Conservation (phyloP, 1,139 yeast genomes). For the Pichia sp. region DNA sequence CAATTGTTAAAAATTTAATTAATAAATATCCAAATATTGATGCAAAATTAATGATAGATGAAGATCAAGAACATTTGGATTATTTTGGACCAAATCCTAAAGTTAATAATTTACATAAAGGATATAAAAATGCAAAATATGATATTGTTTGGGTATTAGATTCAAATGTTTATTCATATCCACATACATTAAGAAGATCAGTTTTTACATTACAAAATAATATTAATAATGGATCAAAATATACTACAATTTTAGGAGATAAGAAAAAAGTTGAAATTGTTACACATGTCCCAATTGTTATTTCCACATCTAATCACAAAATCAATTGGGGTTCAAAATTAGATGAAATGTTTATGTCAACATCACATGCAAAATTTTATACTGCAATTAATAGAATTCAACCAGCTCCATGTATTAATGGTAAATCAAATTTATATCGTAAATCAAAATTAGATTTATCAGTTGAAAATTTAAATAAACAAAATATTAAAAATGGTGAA, state of each 20-base stretch:
- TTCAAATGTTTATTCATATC: constrained; percentile 76
- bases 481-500: constrained; percentile 20
- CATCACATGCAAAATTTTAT: constrained; percentile 83
- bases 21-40: constrained; percentile 51
- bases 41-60: constrained; percentile 48
- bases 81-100: constrained; percentile 85
- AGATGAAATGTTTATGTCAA: constrained; percentile 80
- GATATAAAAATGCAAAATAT: constrained; percentile 58
- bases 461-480: constrained; percentile 35
- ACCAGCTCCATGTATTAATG: constrained; percentile 90
- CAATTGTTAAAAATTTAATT: constrained; percentile 47
- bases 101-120: constrained; percentile 78
- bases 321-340: constrained; percentile 55
- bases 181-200: constrained; percentile 62
- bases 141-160: constrained; percentile 88
- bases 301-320: constrained; percentile 17
- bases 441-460: constrained; percentile 63
- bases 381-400: constrained; percentile 67
- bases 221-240: constrained; percentile 9
- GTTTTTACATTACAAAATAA: constrained; percentile 39
- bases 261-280: constrained; percentile 56
- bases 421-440: constrained; percentile 80
- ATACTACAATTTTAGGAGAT: constrained; percentile 10
- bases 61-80: constrained; percentile 32
- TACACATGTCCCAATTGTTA: constrained; percentile 54